Percentiles rank a stretch among this genome's conserved stretches.
Evolutionary conservation across 495 filamentous ascomycete species (phyloP).

Genomic region (Xylaria longipes): DNA sequence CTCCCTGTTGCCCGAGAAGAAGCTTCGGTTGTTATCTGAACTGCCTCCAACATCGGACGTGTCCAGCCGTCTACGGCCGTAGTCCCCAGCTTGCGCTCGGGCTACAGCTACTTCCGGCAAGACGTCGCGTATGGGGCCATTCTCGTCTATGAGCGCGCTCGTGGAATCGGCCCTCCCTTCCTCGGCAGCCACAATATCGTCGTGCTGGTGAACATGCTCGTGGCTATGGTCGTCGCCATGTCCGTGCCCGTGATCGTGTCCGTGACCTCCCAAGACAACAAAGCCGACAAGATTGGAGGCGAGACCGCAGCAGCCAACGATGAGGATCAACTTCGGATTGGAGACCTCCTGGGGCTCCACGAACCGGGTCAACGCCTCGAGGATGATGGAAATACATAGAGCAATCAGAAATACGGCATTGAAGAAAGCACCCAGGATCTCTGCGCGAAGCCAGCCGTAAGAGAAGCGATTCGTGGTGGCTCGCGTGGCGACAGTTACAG

Average conservation of each 20-base stretch:
- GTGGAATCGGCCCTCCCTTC: conserved; percentile 33
- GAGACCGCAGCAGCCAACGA: conserved; percentile 87
- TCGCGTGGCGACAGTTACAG: conserved; percentile 83
- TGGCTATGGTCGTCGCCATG: conserved; percentile 49
- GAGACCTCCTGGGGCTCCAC: conserved; percentile 85
- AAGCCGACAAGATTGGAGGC: conserved; percentile 89
- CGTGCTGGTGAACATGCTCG: conserved; percentile 45
- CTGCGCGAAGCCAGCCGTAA: conserved; percentile 98
- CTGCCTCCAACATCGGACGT: conserved; percentile 26
- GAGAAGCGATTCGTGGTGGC: conserved; percentile 87
- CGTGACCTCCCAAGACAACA: conserved; percentile 89
- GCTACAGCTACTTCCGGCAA: conserved; percentile 54
- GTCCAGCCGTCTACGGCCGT: conserved; percentile 45
- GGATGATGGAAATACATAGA: conserved; percentile 91
- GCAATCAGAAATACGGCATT: conserved; percentile 98
- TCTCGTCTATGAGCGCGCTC: conserved; percentile 31
- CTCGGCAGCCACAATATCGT: conserved; percentile 37
- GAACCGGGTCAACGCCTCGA: conserved; percentile 90
- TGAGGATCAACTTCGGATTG: conserved; percentile 82
- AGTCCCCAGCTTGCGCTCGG: conserved; percentile 34
- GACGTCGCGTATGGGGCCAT: conserved; percentile 47
- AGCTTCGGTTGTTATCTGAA: conserved; percentile 39
- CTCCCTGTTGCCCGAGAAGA: conserved; percentile 44
- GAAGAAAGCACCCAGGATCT: conserved; percentile 92
- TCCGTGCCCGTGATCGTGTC: conserved; percentile 75